Base-by-base conservation (phyloP, 306 rosid genomes). In the Calophaca sinica region DNA sequence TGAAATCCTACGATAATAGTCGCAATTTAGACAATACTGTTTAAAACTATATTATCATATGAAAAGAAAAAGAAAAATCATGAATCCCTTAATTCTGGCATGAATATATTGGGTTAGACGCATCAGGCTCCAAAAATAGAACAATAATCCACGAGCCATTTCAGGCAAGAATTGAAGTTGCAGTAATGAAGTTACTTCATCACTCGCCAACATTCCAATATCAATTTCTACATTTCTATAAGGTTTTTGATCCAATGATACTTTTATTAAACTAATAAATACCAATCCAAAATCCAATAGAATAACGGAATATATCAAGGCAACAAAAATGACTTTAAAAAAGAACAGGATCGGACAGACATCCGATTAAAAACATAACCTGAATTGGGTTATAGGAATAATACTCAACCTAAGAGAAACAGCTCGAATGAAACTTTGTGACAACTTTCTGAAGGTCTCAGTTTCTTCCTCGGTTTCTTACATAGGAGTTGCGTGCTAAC, bases 391-490 rank as follows among this genome's bases (percentile, higher is more conserved):
- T 60, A 10, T 20, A 51, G 68, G 9, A 65, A 60, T 45, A 76
- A 61, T 60, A 80, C 61, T 67, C 61, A 28, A 71, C 80, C 50
- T 32, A n/a, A 20, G 50, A 71, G 54, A 28, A 75, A 80, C 58
- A 61, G 48, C 67, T 74, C 32, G 26, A 76, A 58, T 50, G 39
- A 63, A 75, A 76, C 35, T 12, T 13, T 41, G 9, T 41, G 9
- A 62, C 28, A 62, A 20, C 60, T 57, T 32, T 50, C 31, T 20
- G 45, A 41, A 69, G 62, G 66, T 68, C 73, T 92, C 84, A 90
- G 65, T 72, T 79, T 62, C 84, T 89, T 73, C 97, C 96, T 4
- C 78, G 93, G 84, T 89, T 87, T 91, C 85, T 83, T 65, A 89
- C 89, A 59, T 79, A 84, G 59, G 96, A 91, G 72, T 79, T 90